A percentile compares a stretch with the other conserved stretches of the same genome.
Evolutionary conservation across 805 yeast genomes (phyloP).

Genomic region (Pichia manshurica): DNA sequence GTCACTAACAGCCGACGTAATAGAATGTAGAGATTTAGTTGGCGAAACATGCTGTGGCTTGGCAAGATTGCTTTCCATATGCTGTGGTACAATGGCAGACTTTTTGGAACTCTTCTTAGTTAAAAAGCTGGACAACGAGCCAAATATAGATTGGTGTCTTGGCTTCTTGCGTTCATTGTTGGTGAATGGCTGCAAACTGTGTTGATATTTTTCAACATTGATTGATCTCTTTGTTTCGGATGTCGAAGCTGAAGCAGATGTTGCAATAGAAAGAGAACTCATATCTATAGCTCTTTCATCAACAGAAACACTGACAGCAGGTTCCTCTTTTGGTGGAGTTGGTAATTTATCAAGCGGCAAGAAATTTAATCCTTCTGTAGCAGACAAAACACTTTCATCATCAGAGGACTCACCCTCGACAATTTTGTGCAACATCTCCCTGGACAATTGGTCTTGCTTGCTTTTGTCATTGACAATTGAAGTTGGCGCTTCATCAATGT

Average conservation of each 20-base stretch:
- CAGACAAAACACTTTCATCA: conserved; percentile 6
- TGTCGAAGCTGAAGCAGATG: too few relatives aligned
- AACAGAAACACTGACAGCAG: too few relatives aligned
- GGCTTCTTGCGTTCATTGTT: conserved; percentile 12
- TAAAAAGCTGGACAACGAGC: conserved; percentile 7
- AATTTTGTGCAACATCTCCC: conserved; percentile 7
- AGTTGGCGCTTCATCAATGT: too few relatives aligned
- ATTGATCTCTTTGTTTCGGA: not conserved
- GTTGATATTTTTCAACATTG: conserved; percentile 8
- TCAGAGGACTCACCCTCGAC: conserved; percentile 7
- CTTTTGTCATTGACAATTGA: too few relatives aligned
- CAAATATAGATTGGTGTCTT: conserved; percentile 25
- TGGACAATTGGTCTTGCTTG: not conserved
- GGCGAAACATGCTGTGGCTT: conserved; percentile 2
- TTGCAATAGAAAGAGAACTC: too few relatives aligned
- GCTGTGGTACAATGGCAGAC: conserved; percentile 2
- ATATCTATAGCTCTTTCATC: too few relatives aligned
- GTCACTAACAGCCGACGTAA: not conserved
- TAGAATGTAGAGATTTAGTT: conserved; percentile 3
- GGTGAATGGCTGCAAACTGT: not conserved
- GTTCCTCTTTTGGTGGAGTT: not conserved
- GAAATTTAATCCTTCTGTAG: not conserved
- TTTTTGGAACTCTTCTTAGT: not conserved
- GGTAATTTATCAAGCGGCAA: conserved; percentile 1
- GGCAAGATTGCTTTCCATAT: not conserved